Conservation (phyloP, 1,139 yeast genomes). For the Taphrina deformans region DNA sequence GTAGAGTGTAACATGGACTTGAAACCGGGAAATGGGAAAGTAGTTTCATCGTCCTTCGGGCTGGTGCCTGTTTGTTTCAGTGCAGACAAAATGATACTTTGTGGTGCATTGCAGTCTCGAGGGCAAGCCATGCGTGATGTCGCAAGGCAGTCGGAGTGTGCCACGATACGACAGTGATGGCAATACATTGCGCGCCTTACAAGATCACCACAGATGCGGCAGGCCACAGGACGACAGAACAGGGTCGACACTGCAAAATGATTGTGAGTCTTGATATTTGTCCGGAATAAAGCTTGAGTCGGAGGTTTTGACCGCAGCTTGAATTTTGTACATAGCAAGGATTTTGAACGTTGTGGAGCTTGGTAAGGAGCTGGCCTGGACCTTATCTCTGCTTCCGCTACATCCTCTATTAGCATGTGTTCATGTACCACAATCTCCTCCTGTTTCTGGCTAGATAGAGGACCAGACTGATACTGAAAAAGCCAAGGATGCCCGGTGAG, state of each 20-base stretch:
- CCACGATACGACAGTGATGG: constrained; percentile 13
- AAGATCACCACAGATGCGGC: constrained; percentile 1
- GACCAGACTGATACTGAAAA: background rate
- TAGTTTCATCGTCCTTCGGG: background rate
- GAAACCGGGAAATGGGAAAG: background rate
- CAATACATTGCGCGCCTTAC: constrained; percentile 4
- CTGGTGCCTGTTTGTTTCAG: background rate
- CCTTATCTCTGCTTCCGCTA: no score
- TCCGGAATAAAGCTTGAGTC: background rate
- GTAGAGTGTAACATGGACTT: background rate
- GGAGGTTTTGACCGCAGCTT: background rate
- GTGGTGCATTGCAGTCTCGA: background rate
- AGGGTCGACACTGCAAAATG: background rate
- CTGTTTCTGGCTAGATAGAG: background rate
- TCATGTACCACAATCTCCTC: background rate
- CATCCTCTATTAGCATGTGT: background rate
- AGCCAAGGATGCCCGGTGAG: constrained; percentile 70
- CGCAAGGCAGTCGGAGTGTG: background rate
- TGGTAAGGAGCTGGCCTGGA: background rate
- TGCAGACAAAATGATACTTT: background rate
- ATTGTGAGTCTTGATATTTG: background rate
- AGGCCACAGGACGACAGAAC: background rate
- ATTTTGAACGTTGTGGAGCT: background rate
- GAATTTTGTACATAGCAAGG: background rate
- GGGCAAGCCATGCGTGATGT: background rate